phyloP scores from a whole-genome alignment of 768 basidiomycete species.

The Daedalea quercina region DNA sequence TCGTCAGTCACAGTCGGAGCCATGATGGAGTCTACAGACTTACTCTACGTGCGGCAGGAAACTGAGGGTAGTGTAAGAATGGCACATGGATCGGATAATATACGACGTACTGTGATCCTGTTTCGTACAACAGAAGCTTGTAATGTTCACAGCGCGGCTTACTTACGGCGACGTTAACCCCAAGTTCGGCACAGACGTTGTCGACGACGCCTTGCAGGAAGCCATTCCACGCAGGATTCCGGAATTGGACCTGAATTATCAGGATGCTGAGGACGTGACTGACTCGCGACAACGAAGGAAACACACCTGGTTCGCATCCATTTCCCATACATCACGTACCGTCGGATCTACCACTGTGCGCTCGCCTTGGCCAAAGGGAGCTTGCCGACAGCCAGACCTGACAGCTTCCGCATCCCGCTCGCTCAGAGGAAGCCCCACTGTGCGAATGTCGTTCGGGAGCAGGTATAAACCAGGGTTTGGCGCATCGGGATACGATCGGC shows the following conservation, averaged over 20 bases:
- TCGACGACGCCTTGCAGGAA: constrained; percentile 26
- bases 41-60: constrained; percentile 44
- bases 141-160: constrained; percentile 34
- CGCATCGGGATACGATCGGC: constrained; percentile 20
- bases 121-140: constrained; percentile 43
- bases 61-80: constrained; percentile 10
- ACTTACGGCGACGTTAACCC: constrained; percentile 24
- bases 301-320: constrained; percentile 29
- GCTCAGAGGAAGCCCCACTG: constrained; percentile 37
- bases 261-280: background rate
- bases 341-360: constrained; percentile 35
- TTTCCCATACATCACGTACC: constrained; percentile 46
- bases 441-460: constrained; percentile 27
- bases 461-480: constrained; percentile 37
- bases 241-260: constrained; percentile 30
- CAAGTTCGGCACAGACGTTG: constrained; percentile 30
- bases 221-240: constrained; percentile 33
- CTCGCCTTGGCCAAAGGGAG: constrained; percentile 40
- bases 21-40: constrained; percentile 9
- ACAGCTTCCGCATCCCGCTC: constrained; percentile 32
- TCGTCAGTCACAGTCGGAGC: background rate
- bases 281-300: background rate
- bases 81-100: background rate
- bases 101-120: constrained; percentile 39
- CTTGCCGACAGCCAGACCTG: constrained; percentile 28